phyloP scores from a whole-genome alignment of 768 basidiomycete genomes.

The Albatrellus ellisii region DNA sequence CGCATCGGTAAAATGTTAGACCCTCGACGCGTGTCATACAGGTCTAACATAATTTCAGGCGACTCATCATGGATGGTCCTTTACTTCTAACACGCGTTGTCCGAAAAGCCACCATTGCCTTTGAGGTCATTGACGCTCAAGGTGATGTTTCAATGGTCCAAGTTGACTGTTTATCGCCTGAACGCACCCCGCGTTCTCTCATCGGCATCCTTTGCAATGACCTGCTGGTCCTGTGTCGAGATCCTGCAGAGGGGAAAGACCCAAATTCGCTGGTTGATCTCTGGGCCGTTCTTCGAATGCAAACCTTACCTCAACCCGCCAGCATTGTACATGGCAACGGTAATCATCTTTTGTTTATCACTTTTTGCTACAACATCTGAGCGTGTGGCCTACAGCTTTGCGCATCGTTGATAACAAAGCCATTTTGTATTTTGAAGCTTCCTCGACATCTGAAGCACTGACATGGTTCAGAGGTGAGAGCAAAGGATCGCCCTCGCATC shows the following conservation, averaged over 20 bases:
- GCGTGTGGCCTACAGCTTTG: constrained; percentile 35
- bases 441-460: constrained; percentile 71
- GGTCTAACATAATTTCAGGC: constrained; percentile 29
- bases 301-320: constrained; percentile 81
- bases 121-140: constrained; percentile 67
- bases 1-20: constrained; percentile 61
- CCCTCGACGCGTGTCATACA: not conserved
- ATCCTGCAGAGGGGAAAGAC: constrained; percentile 73
- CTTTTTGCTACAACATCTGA: constrained; percentile 1
- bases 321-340: constrained; percentile 84
- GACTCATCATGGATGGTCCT: constrained; percentile 86
- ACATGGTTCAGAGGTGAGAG: constrained; percentile 80
- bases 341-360: constrained; percentile 20
- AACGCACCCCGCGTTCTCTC: constrained; percentile 66
- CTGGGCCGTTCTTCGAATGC: constrained; percentile 96
- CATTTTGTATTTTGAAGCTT: constrained; percentile 79
- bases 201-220: constrained; percentile 88
- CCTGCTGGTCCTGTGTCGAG: constrained; percentile 81
- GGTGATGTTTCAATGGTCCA: constrained; percentile 74
- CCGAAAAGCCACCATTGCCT: constrained; percentile 68
- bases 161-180: constrained; percentile 83
- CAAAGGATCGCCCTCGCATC: not conserved
- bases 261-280: constrained; percentile 67
- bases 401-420: constrained; percentile 89
- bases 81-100: constrained; percentile 83